Evolutionary conservation across 805 yeast genomes (phyloP), one percentile per base, ranked within the genome.

Genomic region (Candida sonorensis): DNA sequence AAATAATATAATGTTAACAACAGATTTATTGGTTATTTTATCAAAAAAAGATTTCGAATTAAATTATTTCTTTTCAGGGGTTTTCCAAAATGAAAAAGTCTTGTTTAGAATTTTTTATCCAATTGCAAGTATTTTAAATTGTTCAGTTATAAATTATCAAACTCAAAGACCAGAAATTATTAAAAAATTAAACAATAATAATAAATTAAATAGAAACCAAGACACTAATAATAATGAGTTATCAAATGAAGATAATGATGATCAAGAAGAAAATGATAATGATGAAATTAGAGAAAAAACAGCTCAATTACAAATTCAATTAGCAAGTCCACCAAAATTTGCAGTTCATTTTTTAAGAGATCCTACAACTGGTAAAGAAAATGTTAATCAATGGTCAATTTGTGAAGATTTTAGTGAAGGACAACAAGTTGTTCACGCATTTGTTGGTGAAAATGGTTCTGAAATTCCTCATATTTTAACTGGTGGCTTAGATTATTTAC

Each of bases 371-470:
- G 61, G 61, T 2, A 66, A 67, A 40, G 63, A 68, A 24, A 64
- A 69, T 41, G 54, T 67, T 16, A 78, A 78, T 50, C 82, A 76
- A 45, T 80, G 88, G 88, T 77, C 83, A 1, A 77, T 81, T 17
- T 81, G 90, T 55, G 90, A 81, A 36, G 94, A 83, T 56, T 83
- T 83, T 44, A 77, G 85, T 37, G 92, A 82, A 46, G 88, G 84
- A 10, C 86, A 80, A 47, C 90, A 82, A 50, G 92, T 83, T 5
- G 75, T 74, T 34, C 69, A 67, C 36, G 90, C 92, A 0, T 75
- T 63, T 49, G 61, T 66, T 19, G 66, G 68, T 12, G 72, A 67
- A 19, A 76, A 75, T 4, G 83, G 84, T 2, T 64, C 75, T 3
- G 68, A 70, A 14, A 63, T 75, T 10, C 87, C 88, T 1, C 92